phyloP scores from a whole-genome alignment of 75 land plant species.

The Sequoiadendron giganteum region DNA sequence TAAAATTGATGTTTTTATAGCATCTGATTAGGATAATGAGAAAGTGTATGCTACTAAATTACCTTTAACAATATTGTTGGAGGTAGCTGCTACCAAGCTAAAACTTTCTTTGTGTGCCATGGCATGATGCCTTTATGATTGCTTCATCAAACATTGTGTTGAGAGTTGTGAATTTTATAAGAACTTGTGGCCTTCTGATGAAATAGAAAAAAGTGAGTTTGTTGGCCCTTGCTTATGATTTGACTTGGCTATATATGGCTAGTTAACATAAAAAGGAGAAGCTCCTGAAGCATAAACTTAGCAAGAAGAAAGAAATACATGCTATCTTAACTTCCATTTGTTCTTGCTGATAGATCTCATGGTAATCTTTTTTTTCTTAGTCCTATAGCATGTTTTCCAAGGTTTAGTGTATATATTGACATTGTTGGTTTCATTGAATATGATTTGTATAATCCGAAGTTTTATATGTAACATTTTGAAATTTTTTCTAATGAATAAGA shows the following conservation, averaged over 20 bases:
- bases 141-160: background rate
- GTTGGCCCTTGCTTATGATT: background rate
- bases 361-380: background rate
- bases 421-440: background rate
- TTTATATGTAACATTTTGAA: background rate
- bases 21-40: background rate
- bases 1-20: background rate
- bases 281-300: background rate
- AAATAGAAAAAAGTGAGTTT: background rate
- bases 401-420: background rate
- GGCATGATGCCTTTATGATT: background rate
- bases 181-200: background rate
- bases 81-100: background rate
- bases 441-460: background rate
- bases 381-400: background rate
- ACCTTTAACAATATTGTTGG: background rate
- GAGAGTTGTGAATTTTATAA: background rate
- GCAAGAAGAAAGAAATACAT: background rate
- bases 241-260: background rate
- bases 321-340: background rate
- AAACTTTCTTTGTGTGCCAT: background rate
- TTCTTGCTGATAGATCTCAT: background rate
- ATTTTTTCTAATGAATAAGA: background rate
- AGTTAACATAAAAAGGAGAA: background rate
- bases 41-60: background rate